Evolutionary conservation across 2,329 filamentous ascomycete genomes (phyloP), one percentile per base, ranked within the genome.

Genomic region (Alternaria atra): DNA sequence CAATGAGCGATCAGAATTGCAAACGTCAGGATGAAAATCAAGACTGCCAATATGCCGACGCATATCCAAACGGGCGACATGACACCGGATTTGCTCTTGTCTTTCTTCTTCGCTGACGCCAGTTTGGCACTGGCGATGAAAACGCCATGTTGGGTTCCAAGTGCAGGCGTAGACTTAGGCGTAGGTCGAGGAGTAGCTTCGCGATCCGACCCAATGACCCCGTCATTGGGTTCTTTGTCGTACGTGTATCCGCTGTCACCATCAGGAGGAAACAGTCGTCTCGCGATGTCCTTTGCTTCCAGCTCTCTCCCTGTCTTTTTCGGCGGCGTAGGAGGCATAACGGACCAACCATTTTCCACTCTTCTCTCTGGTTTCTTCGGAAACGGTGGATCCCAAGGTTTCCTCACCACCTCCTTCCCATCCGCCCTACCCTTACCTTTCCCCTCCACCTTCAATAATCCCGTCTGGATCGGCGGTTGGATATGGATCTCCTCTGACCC

Each of bases 301-400:
- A 57, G n/a, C 17, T 50, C 42, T 17, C 29, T 51, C 27, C 43
- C 55, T 10, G 35, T 34, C 7, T 43, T 54, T 23, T 20, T 23
- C 52, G 13, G 48, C 15, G 43, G 37, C 29, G 5, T n/a, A 34
- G 44, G 48, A 39, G 27, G 60, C 23, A 64, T 25, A 10, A 47
- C 15, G 2, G 50, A 60, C 59, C 56, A 64, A 8, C 8, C 34
- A 30, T 27, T 10, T 23, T 15, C 12, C 25, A 17, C 7, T 1
- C 6, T 29, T 15, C 17, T 29, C 60, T 52, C 44, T 9, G 20
- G 10, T 2, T 53, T 44, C 32, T 20, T 65, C 1, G 63, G 67
- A 56, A 75, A 74, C 4, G 70, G 73, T 27, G 69, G 66, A 30
- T 73, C 67, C 71, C 70, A 75, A 8, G 73, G 73, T 37, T 71